These are phyloP conservation scores for Malus sylvestris DNA, from an alignment of 306 rosid genomes.

Conservation along the genomic window DNA sequence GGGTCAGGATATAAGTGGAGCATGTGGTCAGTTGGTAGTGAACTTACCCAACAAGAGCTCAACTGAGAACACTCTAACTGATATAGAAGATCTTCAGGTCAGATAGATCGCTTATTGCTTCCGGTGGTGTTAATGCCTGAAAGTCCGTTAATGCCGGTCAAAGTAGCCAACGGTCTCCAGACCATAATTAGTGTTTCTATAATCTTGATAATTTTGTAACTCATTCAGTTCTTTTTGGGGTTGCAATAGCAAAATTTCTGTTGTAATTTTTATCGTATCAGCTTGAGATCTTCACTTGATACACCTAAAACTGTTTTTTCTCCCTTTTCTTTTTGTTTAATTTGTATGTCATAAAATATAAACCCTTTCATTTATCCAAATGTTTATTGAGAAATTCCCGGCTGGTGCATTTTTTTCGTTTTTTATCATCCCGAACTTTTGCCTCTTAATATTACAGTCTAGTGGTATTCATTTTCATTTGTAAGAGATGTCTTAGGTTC, in stretches of 20 bases:
- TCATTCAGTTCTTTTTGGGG: background rate
- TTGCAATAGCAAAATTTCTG: background rate
- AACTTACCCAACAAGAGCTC: slow-evolving; percentile 45
- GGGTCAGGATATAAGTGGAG: slow-evolving; percentile 98
- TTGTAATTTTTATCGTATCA: background rate
- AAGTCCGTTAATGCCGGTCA: background rate
- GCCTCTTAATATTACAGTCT: too few relatives aligned
- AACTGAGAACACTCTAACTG: slow-evolving; percentile 44
- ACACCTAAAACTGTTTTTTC: background rate
- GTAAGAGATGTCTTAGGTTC: too few relatives aligned
- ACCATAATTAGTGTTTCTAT: background rate
- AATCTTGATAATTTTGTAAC: background rate
- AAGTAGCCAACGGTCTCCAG: background rate
- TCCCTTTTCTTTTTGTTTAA: background rate
- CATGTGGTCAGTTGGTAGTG: slow-evolving; percentile 95
- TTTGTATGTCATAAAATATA: too few relatives aligned
- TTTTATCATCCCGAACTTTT: too few relatives aligned
- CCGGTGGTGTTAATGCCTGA: background rate
- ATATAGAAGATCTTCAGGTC: slow-evolving; percentile 79
- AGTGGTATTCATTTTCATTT: fast-evolving
- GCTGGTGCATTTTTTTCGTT: too few relatives aligned
- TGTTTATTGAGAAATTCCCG: too few relatives aligned
- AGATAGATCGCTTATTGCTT: slow-evolving; percentile 1
- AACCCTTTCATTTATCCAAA: too few relatives aligned
- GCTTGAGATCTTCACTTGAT: background rate